Base-by-base conservation (phyloP, 2,329 filamentous ascomycete species). In the Podosphaera xanthii region DNA sequence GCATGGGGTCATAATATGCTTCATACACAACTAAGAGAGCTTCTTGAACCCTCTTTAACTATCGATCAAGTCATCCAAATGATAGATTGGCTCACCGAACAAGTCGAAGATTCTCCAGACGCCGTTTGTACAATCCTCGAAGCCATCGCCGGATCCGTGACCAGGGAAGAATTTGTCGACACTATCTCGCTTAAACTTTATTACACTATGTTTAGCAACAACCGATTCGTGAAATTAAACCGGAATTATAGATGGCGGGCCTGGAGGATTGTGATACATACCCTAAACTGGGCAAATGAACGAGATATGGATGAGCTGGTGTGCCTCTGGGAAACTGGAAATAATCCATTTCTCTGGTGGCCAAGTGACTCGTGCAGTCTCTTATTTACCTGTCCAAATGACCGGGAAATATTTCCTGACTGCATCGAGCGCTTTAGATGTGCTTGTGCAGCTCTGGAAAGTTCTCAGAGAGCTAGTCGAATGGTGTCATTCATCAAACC, bases 21-120 rank as follows among this genome's bases (percentile, higher is more conserved):
- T 35, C 65, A 65, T 30, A 31, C 8, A 5, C 62, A 68, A 59
- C 59, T 70, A 1, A 59, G 52, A 33, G 64, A 64, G 54, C 58
- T 71, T n/a, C 57, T 74, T 33, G 70, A 73, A 59, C 63, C 64
- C 38, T 68, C 70, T 1, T 63, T 74, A 55, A 71, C 71, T 5
- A 60, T 65, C n/a, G 63, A 68, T 3, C 72, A 74, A 62, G 63
- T 74, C 31, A 55, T 64, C 14, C 65, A 70, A 30, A 63, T 72
- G 6, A 59, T 73, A 3, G 71, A 73, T 8, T 69, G 66, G 62
- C 60, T 74, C 9, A 63, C 66, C 14, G 60, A 62, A 10, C 61
- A 69, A 58, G 60, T 63, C 53, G 49, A 60, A 14, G 57, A 66
- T 57, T 59, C 67, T 44, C 62, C 63, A 6, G 54, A 59, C 58